Evolutionary conservation across 208 protist genomes (phyloP).

Genomic region (Endotrypanum monterogeii): DNA sequence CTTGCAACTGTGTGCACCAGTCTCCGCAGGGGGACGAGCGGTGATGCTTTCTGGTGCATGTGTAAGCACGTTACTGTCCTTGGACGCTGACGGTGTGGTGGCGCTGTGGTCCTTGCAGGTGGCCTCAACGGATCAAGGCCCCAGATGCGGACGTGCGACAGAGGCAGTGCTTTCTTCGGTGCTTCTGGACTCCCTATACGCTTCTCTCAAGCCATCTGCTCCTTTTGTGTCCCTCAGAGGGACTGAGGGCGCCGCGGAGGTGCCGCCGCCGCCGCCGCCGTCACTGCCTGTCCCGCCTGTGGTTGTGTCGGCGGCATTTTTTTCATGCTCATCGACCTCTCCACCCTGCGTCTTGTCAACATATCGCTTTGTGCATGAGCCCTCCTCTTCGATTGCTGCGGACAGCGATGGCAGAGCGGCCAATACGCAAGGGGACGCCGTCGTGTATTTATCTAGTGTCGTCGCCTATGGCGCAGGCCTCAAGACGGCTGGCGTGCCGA

Average conservation of each 20-base stretch:
- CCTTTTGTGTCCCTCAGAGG: not conserved
- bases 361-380: constrained; percentile 8
- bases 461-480: not conserved
- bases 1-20: constrained; percentile 23
- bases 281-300: constrained; percentile 10
- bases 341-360: constrained; percentile 23
- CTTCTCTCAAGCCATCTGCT: not conserved
- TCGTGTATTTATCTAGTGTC: not conserved
- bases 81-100: constrained; percentile 38
- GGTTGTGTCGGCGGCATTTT: constrained; percentile 13
- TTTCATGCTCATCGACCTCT: not conserved
- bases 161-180: constrained; percentile 2
- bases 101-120: constrained; percentile 32
- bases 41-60: not conserved
- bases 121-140: too few relatives aligned
- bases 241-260: not conserved
- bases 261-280: not conserved
- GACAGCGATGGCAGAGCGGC: not conserved
- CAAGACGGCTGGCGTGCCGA: too few relatives aligned
- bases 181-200: constrained; percentile 24
- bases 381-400: not conserved
- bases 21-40: not conserved
- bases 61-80: constrained; percentile 14
- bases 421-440: not conserved
- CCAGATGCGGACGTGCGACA: not conserved